A percentile compares a stretch with the other conserved stretches of the same genome.
These are phyloP conservation scores for Metschnikowia matae DNA, from an alignment of 805 yeast species.

Conservation along the genomic window DNA sequence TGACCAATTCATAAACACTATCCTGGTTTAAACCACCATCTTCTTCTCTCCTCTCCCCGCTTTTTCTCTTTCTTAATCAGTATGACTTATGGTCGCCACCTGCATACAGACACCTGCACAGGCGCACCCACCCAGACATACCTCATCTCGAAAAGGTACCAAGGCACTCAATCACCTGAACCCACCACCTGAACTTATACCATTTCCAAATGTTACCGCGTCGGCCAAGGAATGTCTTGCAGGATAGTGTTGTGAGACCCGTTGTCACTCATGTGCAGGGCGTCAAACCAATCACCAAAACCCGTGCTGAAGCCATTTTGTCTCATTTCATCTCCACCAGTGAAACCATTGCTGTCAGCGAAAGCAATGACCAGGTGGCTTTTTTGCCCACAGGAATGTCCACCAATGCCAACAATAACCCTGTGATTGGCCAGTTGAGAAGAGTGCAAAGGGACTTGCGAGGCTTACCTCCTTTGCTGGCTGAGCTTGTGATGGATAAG, in stretches of 20 bases:
- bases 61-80: too few species aligned
- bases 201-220: slow-evolving; percentile 15
- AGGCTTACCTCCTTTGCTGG: slow-evolving; percentile 66
- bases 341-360: slow-evolving; percentile 31
- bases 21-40: too few species aligned
- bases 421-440: slow-evolving; percentile 57
- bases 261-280: slow-evolving; percentile 35
- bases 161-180: not conserved
- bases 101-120: not conserved
- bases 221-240: slow-evolving; percentile 40
- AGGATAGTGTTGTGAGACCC: slow-evolving; percentile 47
- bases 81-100: too few species aligned
- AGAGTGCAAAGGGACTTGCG: slow-evolving; percentile 74
- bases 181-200: not conserved
- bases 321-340: slow-evolving; percentile 40
- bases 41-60: too few species aligned
- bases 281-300: slow-evolving; percentile 28
- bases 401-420: slow-evolving; percentile 29
- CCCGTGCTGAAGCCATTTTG: slow-evolving; percentile 44
- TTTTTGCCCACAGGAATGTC: slow-evolving; percentile 29
- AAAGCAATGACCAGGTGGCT: slow-evolving; percentile 22
- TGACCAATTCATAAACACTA: too few species aligned
- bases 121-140: not conserved
- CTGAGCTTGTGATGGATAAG: slow-evolving; percentile 15
- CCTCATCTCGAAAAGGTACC: slow-evolving; percentile 2